Evolutionary conservation across 2,329 filamentous ascomycete genomes (phyloP).

Genomic region (Alternaria incomplexa): DNA sequence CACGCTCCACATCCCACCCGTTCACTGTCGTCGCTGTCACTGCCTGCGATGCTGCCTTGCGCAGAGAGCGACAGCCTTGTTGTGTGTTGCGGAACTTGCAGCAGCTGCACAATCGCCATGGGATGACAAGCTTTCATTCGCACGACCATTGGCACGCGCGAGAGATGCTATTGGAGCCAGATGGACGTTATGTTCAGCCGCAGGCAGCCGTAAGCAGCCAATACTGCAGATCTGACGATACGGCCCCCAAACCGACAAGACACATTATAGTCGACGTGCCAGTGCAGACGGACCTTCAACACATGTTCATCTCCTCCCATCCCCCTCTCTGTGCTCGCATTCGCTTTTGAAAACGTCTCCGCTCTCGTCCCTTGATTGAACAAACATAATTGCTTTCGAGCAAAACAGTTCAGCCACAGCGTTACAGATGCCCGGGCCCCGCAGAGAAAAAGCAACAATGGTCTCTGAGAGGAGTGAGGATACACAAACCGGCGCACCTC

Average conservation of each 20-base stretch:
- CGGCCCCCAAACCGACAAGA: constrained; percentile 14
- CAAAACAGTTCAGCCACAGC: background rate
- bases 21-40: background rate
- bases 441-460: constrained; percentile 19
- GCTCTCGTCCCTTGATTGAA: background rate
- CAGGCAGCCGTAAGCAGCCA: constrained; percentile 14
- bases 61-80: background rate
- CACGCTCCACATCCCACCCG: background rate
- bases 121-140: background rate
- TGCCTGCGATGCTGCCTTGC: background rate
- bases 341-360: background rate
- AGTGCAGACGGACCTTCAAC: background rate
- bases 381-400: background rate
- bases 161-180: background rate
- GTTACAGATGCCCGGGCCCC: background rate
- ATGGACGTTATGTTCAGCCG: constrained; percentile 13
- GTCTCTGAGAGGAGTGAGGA: constrained; percentile 24
- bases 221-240: background rate
- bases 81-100: background rate
- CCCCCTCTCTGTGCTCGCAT: background rate
- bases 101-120: background rate
- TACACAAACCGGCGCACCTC: constrained; percentile 51
- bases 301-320: background rate
- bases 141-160: background rate
- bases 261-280: constrained; percentile 3